These are phyloP conservation scores for Xerocomellus intermedius DNA, from an alignment of 768 basidiomycete species.

Conservation along the genomic window DNA sequence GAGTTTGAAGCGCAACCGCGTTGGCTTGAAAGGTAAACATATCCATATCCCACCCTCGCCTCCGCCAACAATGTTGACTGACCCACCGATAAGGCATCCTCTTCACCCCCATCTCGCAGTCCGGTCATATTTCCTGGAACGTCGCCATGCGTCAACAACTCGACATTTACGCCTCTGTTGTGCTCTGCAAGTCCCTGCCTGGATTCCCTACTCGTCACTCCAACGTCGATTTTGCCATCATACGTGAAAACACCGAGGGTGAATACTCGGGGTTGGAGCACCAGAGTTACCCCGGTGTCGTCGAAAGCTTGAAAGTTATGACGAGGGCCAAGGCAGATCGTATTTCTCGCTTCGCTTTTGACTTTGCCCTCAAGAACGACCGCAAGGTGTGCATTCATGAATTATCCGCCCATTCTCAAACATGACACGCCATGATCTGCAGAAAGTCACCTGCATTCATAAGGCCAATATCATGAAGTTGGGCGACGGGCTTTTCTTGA, in stretches of 20 bases:
- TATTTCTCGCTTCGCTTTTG: slow-evolving; percentile 95
- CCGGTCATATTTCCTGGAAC: slow-evolving; percentile 99
- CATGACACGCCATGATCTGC: slow-evolving; percentile 1
- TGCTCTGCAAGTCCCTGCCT: slow-evolving; percentile 96
- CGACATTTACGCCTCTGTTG: slow-evolving; percentile 98
- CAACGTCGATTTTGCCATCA: slow-evolving; percentile 98
- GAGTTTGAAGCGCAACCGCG: slow-evolving; percentile 93
- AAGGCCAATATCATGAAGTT: slow-evolving; percentile 99
- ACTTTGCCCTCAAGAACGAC: slow-evolving; percentile 97
- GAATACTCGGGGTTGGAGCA: slow-evolving; percentile 99
- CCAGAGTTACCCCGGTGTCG: slow-evolving; percentile 96
- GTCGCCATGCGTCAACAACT: slow-evolving; percentile 99
- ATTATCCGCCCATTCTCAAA: not conserved
- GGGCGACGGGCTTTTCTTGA: slow-evolving; percentile 97
- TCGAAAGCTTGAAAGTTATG: slow-evolving; percentile 96
- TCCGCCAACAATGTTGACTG: slow-evolving; percentile 1
- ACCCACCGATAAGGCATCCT: slow-evolving; percentile 71
- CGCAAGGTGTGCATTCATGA: slow-evolving; percentile 66
- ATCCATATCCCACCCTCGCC: slow-evolving; percentile 1
- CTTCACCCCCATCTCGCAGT: slow-evolving; percentile 95
- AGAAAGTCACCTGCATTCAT: slow-evolving; percentile 99
- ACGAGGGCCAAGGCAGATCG: slow-evolving; percentile 95
- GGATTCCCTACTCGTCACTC: slow-evolving; percentile 95
- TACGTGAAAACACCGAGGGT: slow-evolving; percentile 99
- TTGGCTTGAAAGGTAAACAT: slow-evolving; percentile 90